Conservation (phyloP, 805 yeast genomes). For the Millerago galiae region DNA sequence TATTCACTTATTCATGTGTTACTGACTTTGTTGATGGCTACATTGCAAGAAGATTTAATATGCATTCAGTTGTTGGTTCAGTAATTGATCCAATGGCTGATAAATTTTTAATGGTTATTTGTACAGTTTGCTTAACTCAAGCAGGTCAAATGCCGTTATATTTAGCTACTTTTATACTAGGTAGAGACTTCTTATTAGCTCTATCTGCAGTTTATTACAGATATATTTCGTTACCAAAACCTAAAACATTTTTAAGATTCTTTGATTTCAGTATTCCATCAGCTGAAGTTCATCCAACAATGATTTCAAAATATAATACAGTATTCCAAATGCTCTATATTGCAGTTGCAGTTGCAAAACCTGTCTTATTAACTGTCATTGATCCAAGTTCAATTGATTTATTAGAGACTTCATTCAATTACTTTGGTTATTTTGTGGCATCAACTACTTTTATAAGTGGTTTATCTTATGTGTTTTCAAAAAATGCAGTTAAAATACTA, state of each 20-base stretch:
- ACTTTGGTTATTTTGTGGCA: constrained; percentile 51
- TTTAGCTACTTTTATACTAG: constrained; percentile 66
- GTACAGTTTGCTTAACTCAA: constrained; percentile 72
- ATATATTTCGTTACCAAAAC: constrained; percentile 66
- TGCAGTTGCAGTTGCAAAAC: constrained; percentile 53
- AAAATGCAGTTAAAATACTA: constrained; percentile 57
- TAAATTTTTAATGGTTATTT: constrained; percentile 78
- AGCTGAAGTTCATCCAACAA: constrained; percentile 83
- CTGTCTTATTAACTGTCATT: constrained; percentile 37
- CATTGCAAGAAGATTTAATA: constrained; percentile 74
- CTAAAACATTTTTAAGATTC: constrained; percentile 63
- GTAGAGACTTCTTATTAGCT: constrained; percentile 74
- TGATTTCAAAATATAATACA: constrained; percentile 83
- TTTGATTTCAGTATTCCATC: constrained; percentile 78
- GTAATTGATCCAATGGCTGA: constrained; percentile 95
- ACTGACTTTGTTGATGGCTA: constrained; percentile 92
- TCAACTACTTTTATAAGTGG: constrained; percentile 76
- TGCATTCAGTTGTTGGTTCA: constrained; percentile 80
- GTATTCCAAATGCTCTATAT: constrained; percentile 88
- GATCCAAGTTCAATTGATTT: constrained; percentile 23
- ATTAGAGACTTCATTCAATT: constrained; percentile 23
- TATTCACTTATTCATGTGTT: constrained; percentile 79
- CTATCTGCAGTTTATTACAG: constrained; percentile 68
- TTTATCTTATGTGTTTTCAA: constrained; percentile 64
- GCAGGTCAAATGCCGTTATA: constrained; percentile 64